A percentile compares a stretch with the other conserved stretches of the same genome.
These are phyloP conservation scores for Tarenaya hassleriana DNA, from an alignment of 345 rosid genomes.

Conservation along the genomic window DNA sequence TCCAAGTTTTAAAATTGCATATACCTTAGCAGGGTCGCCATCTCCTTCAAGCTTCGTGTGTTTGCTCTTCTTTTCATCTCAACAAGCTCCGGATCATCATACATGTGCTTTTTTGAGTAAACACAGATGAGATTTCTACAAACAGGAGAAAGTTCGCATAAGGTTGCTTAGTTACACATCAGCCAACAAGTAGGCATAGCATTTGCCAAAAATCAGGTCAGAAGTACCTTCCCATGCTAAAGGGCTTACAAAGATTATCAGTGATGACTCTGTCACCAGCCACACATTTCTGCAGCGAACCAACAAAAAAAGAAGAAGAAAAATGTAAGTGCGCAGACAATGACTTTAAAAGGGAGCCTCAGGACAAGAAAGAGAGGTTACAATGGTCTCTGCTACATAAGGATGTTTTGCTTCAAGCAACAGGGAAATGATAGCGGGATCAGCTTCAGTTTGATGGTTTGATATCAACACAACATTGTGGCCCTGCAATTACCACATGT, in stretches of 20 bases:
- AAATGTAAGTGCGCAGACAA: slow-evolving; percentile 24
- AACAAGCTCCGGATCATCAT: slow-evolving; percentile 78
- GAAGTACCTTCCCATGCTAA: slow-evolving; percentile 96
- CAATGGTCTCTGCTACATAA: slow-evolving; percentile 66
- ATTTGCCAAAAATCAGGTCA: slow-evolving; percentile 18
- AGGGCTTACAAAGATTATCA: slow-evolving; percentile 98
- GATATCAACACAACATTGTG: slow-evolving; percentile 82
- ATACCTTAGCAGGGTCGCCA: slow-evolving; percentile 87
- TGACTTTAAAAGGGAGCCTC: slow-evolving; percentile 7
- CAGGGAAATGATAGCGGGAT: slow-evolving; percentile 81
- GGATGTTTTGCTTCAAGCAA: slow-evolving; percentile 72
- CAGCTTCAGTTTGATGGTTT: slow-evolving; percentile 98
- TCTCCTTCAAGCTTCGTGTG: slow-evolving; percentile 88
- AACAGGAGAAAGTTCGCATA: slow-evolving; percentile 19
- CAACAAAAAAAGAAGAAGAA: slow-evolving; percentile 5
- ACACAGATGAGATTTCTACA: slow-evolving; percentile 91
- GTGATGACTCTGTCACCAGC: slow-evolving; percentile 97
- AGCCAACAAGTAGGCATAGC: slow-evolving; percentile 26
- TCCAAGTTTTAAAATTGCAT: slow-evolving; percentile 1
- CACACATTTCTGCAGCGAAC: slow-evolving; percentile 60
- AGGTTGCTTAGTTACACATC: slow-evolving; percentile 21
- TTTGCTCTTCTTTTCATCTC: slow-evolving; percentile 89
- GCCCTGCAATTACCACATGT: slow-evolving; percentile 49
- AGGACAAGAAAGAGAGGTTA: slow-evolving; percentile 28
- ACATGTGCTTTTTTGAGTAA: slow-evolving; percentile 91